Conservation (phyloP, 1,284 basidiomycete species). For the Marasmius fiardii region DNA sequence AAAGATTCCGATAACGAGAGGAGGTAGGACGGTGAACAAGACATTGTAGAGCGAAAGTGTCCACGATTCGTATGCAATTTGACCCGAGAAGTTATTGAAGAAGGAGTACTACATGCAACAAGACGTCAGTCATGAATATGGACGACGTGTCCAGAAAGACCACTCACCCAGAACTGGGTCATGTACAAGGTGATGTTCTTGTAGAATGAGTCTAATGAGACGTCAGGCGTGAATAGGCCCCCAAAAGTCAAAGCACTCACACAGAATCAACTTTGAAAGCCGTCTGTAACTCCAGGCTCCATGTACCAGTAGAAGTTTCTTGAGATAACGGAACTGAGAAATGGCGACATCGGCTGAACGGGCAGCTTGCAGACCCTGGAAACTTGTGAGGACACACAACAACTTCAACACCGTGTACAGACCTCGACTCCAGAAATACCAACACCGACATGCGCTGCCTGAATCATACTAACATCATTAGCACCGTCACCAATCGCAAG, state of each 20-base stretch:
- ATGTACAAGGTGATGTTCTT: slow-evolving; percentile 98
- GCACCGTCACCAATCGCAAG: slow-evolving; percentile 97
- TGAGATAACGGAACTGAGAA: slow-evolving; percentile 96
- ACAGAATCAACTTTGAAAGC: slow-evolving; percentile 92
- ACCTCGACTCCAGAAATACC: slow-evolving; percentile 98
- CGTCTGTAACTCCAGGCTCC: slow-evolving; percentile 98
- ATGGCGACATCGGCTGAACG: slow-evolving; percentile 96
- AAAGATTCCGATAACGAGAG: slow-evolving; percentile 95
- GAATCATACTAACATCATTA: slow-evolving; percentile 97
- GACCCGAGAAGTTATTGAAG: slow-evolving; percentile 98
- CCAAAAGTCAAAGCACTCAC: slow-evolving; percentile 43
- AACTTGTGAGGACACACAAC: not conserved
- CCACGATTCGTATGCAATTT: slow-evolving; percentile 99
- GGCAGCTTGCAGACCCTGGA: slow-evolving; percentile 92
- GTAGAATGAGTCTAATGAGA: slow-evolving; percentile 81
- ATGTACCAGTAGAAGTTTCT: slow-evolving; percentile 95
- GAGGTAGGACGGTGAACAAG: slow-evolving; percentile 92
- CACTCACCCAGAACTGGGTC: slow-evolving; percentile 95
- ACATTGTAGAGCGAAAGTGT: slow-evolving; percentile 94
- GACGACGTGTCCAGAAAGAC: slow-evolving; percentile 7
- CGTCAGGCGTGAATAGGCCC: not conserved
- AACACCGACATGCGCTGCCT: slow-evolving; percentile 95
- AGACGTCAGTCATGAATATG: slow-evolving; percentile 3
- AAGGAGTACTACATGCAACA: slow-evolving; percentile 77
- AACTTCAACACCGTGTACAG: slow-evolving; percentile 17